A percentile compares a stretch with the other conserved stretches of the same genome.
Evolutionary conservation across 805 yeast species (phyloP).

Genomic region (Ogataea ramenticola): DNA sequence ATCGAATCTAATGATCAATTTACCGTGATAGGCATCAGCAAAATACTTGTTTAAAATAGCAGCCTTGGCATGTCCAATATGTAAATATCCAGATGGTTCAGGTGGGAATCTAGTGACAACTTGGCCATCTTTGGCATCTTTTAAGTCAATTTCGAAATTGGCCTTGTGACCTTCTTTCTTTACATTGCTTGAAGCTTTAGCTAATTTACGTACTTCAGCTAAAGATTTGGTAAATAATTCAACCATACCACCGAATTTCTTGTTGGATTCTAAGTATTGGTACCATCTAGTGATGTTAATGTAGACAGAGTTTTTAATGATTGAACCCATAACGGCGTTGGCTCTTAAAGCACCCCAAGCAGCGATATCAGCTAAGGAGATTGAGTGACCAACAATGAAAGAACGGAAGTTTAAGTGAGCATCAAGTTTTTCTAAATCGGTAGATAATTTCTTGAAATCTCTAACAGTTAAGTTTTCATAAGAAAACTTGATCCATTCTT

Average conservation of each 20-base stretch:
- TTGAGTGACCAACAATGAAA: conserved; percentile 59
- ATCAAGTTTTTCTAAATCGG: conserved; percentile 73
- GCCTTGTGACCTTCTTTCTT: conserved; percentile 91
- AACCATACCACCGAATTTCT: conserved; percentile 61
- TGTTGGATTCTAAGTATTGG: conserved; percentile 60
- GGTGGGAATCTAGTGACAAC: conserved; percentile 99
- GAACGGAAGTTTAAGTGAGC: conserved; percentile 80
- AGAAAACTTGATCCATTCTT: conserved; percentile 63
- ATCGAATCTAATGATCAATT: conserved; percentile 92
- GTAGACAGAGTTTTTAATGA: conserved; percentile 77
- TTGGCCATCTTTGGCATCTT: conserved; percentile 86
- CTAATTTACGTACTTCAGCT: conserved; percentile 64
- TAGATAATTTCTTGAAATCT: conserved; percentile 82
- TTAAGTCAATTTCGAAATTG: conserved; percentile 86
- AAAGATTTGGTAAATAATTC: conserved; percentile 62
- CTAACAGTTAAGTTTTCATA: conserved; percentile 63
- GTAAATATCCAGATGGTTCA: conserved; percentile 98
- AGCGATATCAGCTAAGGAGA: conserved; percentile 75
- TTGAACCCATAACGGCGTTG: conserved; percentile 88
- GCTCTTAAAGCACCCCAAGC: conserved; percentile 93
- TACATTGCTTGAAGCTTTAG: conserved; percentile 47
- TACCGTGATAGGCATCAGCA: conserved; percentile 94
- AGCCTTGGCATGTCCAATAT: conserved; percentile 98
- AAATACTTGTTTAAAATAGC: conserved; percentile 95
- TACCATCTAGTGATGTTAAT: conserved; percentile 93